Percentiles rank a stretch among this genome's conserved stretches.
Conservation (phyloP, 805 yeast genomes). For the Starmerella scarabaei region DNA sequence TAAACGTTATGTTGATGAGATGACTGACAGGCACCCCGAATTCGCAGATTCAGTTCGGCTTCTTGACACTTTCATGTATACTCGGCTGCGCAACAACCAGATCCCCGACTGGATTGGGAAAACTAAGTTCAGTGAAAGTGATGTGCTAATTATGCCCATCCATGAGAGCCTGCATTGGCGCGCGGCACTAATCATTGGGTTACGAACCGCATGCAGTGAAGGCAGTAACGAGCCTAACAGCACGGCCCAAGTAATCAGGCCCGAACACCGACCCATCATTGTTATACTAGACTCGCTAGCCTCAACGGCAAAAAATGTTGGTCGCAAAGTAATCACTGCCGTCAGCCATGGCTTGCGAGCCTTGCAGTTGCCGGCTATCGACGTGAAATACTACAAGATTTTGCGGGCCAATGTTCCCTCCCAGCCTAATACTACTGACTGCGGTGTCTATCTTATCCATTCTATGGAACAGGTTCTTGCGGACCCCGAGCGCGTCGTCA, state of each 20-base stretch:
- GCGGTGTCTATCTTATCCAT: slow-evolving; percentile 84
- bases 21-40: slow-evolving; percentile 25
- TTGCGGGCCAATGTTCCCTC: slow-evolving; percentile 52
- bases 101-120: slow-evolving; percentile 54
- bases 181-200: slow-evolving; percentile 45
- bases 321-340: slow-evolving; percentile 11
- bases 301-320: slow-evolving; percentile 9
- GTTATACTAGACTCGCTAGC: slow-evolving; percentile 68
- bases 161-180: slow-evolving; percentile 81
- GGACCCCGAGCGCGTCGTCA: slow-evolving; percentile 34
- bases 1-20: slow-evolving; percentile 25
- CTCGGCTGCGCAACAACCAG: slow-evolving; percentile 39
- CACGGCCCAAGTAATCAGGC: background rate
- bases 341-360: slow-evolving; percentile 4
- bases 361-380: slow-evolving; percentile 28
- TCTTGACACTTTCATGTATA: slow-evolving; percentile 74
- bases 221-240: background rate
- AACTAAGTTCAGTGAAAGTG: slow-evolving; percentile 6
- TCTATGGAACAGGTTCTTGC: slow-evolving; percentile 49
- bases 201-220: slow-evolving; percentile 3
- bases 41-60: slow-evolving; percentile 36
- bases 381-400: slow-evolving; percentile 42
- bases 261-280: slow-evolving; percentile 27
- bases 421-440: slow-evolving; percentile 82
- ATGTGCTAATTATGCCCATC: slow-evolving; percentile 48